These are phyloP conservation scores for Termitomyces sp. DNA, from an alignment of 768 basidiomycete species.

Conservation along the genomic window DNA sequence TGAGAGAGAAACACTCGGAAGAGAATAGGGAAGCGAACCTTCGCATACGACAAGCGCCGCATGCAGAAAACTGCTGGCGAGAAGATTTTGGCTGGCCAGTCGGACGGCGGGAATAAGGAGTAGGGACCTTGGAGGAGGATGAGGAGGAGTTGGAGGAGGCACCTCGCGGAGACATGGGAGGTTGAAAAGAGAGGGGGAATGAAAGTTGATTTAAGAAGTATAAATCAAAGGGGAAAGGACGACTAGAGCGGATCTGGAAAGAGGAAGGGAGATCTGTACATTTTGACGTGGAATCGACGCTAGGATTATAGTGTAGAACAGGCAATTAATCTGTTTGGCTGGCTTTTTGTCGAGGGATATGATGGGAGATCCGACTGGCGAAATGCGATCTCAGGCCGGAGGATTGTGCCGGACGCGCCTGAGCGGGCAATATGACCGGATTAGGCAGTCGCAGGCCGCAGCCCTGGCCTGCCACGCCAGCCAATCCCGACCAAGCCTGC, in stretches of 20 bases:
- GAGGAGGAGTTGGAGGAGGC: conserved; percentile 30
- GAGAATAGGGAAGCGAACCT: conserved; percentile 37
- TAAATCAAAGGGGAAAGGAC: conserved; percentile 23
- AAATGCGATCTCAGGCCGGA: conserved; percentile 1
- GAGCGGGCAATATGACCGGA: conserved; percentile 5
- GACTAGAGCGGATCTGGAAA: conserved; percentile 37
- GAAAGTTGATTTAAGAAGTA: conserved; percentile 27
- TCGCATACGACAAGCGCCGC: conserved; percentile 88
- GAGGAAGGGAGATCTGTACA: conserved; percentile 27
- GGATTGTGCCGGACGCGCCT: no score
- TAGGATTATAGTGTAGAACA: conserved; percentile 4
- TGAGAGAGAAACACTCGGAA: not conserved
- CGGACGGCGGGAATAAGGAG: conserved; percentile 45
- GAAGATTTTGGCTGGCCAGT: conserved; percentile 67
- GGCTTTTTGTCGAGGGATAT: conserved; percentile 28
- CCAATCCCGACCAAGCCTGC: not conserved
- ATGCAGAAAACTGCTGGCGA: conserved; percentile 86
- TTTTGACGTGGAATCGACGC: conserved; percentile 17
- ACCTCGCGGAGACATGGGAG: conserved; percentile 54
- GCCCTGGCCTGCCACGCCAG: not conserved
- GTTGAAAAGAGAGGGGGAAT: conserved; percentile 15
- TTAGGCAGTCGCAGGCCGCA: not conserved
- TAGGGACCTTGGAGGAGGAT: conserved; percentile 26
- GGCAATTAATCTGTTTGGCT: conserved; percentile 14
- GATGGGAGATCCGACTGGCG: conserved; percentile 16